A percentile compares a stretch with the other conserved stretches of the same genome.
Evolutionary conservation across 2,329 filamentous ascomycete genomes (phyloP).

Genomic region (Aaosphaeria pasadenensis): DNA sequence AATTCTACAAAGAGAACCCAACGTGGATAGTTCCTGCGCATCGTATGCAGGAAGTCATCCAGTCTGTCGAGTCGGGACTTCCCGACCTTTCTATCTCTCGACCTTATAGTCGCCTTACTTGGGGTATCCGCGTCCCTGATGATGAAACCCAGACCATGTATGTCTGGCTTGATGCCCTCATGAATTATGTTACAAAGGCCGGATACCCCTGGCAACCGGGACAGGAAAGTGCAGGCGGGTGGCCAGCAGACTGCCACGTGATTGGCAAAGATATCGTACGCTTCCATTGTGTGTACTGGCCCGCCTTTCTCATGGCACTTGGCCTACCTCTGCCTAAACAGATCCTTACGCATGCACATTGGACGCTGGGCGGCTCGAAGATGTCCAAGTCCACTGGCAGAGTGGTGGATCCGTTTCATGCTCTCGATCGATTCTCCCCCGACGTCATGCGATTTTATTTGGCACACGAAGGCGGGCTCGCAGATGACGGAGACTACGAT

Average conservation of each 20-base stretch:
- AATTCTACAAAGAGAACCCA: constrained; percentile 76
- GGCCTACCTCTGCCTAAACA: constrained; percentile 74
- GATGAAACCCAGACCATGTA: constrained; percentile 90
- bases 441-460: constrained; percentile 91
- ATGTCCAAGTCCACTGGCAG: constrained; percentile 98
- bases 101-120: constrained; percentile 71
- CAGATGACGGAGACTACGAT: constrained; percentile 78
- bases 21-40: constrained; percentile 69
- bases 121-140: constrained; percentile 86
- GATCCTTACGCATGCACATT: constrained; percentile 88
- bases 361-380: constrained; percentile 87
- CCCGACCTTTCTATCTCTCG: constrained; percentile 88
- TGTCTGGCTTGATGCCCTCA: constrained; percentile 93
- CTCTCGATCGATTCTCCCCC: constrained; percentile 81
- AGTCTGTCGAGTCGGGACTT: constrained; percentile 73
- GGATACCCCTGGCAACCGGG: constrained; percentile 80
- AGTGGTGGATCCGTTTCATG: constrained; percentile 91
- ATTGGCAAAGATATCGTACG: constrained; percentile 94
- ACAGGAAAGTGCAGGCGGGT: constrained; percentile 61
- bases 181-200: constrained; percentile 88
- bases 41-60: constrained; percentile 75
- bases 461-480: constrained; percentile 72
- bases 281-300: constrained; percentile 98
- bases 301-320: constrained; percentile 87
- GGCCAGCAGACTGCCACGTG: constrained; percentile 90